These are phyloP conservation scores for Schizosaccharomyces osmophilus DNA, from an alignment of 805 yeast species.

Conservation along the genomic window DNA sequence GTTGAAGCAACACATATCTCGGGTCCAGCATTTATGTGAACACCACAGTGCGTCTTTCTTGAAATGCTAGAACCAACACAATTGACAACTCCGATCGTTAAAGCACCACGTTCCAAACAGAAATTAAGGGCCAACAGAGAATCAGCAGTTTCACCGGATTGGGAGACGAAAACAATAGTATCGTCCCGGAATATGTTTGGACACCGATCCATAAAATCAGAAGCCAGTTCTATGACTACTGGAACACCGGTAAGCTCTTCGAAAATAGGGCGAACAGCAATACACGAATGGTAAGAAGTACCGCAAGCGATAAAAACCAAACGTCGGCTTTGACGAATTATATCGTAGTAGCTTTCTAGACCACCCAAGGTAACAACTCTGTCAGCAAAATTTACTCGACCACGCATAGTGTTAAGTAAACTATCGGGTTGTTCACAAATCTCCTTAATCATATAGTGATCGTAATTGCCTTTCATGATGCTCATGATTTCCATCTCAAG, in stretches of 20 bases:
- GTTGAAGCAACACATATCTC: conserved; percentile 99
- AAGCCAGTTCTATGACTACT: conserved; percentile 74
- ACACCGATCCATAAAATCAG: conserved; percentile 79
- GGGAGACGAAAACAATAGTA: conserved; percentile 90
- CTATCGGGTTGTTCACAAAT: conserved; percentile 97
- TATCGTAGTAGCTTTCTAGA: conserved; percentile 54
- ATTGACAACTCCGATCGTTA: conserved; percentile 92
- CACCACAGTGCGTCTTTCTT: conserved; percentile 96
- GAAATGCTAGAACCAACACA: conserved; percentile 93
- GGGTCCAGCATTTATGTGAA: conserved; percentile 97
- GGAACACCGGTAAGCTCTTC: conserved; percentile 94
- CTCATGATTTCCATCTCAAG: conserved; percentile 90
- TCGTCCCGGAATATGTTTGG: conserved; percentile 98
- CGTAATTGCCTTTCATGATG: conserved; percentile 91
- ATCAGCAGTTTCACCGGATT: conserved; percentile 97
- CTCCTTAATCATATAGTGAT: conserved; percentile 96
- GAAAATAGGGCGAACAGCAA: conserved; percentile 86
- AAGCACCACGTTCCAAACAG: conserved; percentile 89
- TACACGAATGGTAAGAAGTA: conserved; percentile 93
- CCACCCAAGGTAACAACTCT: conserved; percentile 70
- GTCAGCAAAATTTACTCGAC: conserved; percentile 81
- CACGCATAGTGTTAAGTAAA: conserved; percentile 95
- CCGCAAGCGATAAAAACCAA: conserved; percentile 98
- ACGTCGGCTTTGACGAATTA: conserved; percentile 83
- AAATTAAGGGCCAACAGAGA: conserved; percentile 83